Evolutionary conservation across 148 eudicot genomes (phyloP), one percentile per base, ranked within the genome.

Genomic region (Cornus suecica): DNA sequence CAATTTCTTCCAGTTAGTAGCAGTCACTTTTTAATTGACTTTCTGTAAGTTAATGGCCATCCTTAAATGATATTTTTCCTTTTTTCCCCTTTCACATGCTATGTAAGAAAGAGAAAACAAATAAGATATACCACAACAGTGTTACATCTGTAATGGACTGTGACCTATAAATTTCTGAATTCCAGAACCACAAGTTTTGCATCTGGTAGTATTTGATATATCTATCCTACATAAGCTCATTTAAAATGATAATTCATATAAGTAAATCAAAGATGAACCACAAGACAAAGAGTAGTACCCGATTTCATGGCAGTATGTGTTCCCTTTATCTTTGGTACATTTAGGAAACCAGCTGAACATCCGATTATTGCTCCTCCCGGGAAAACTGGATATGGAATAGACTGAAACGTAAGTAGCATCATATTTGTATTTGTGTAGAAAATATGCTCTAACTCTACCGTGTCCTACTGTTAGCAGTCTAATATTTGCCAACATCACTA

Each of bases 231-330:
- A 28, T 26, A 27, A 1, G 63, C 18, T 48, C 54, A 48, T 48
- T 48, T 48, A 48, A 16, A 48, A 48, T 48, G 15, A 11, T 13
- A 11, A 11, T 48, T 48, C 54, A 4, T 14, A 48, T 11, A 48
- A 48, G 58, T 42, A 20, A 37, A 61, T 51, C 63, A 68, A 29
- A 34, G 70, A 66, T 32, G 28, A 41, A n/a, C 41, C 20, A 65
- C 5, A 56, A 27, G 56, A 15, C 14, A 8, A 32, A n/a, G 63
- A 73, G 23, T 20, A 32, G 31, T 83, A 94, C 99, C 99, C 85
- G 99, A 95, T 85, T 95, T 95, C 97, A 95, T 95, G 23, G 99
- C 99, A 9, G 99, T 95, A 83, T 95, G 99, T 3, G 97, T 81
- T 77, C 99, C 99, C 84, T 95, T 95, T 72, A 95, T 95, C 79